These are phyloP conservation scores for Clathrospora elynae DNA, from an alignment of 2,329 filamentous ascomycete species.

Conservation along the genomic window DNA sequence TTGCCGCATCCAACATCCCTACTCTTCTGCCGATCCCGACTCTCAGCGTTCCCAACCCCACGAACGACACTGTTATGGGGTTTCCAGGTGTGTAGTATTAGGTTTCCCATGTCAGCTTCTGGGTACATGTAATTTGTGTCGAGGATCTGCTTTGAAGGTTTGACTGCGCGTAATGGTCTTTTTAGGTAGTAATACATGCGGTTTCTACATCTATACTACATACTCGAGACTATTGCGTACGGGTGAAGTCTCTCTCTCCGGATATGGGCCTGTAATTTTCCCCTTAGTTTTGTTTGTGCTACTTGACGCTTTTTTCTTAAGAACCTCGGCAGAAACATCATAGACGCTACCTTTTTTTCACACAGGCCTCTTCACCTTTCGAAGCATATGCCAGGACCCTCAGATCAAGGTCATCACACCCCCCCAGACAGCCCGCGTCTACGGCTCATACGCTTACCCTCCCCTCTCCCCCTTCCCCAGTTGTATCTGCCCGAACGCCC, in stretches of 20 bases:
- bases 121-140: slow-evolving; percentile 5
- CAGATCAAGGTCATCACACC: slow-evolving; percentile 49
- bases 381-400: slow-evolving; percentile 41
- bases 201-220: neutral
- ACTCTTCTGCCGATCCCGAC: too few relatives aligned
- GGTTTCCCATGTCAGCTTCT: too few relatives aligned
- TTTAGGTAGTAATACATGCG: slow-evolving; percentile 6
- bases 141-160: slow-evolving; percentile 5
- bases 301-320: too few relatives aligned
- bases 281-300: neutral
- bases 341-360: too few relatives aligned
- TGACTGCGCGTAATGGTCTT: slow-evolving; percentile 5
- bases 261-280: neutral
- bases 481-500: slow-evolving; percentile 37
- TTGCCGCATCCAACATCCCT: slow-evolving; percentile 1
- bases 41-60: too few relatives aligned
- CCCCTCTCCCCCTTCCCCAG: slow-evolving; percentile 42
- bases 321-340: too few relatives aligned
- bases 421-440: slow-evolving; percentile 42
- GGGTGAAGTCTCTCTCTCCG: neutral
- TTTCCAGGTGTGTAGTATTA: too few relatives aligned
- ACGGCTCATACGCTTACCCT: slow-evolving; percentile 41
- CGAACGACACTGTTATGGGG: too few relatives aligned
- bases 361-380: slow-evolving; percentile 31
- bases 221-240: neutral